Evolutionary conservation across 306 rosid genomes (phyloP), one percentile per base, ranked within the genome.

Genomic region (Albizia julibrissin): DNA sequence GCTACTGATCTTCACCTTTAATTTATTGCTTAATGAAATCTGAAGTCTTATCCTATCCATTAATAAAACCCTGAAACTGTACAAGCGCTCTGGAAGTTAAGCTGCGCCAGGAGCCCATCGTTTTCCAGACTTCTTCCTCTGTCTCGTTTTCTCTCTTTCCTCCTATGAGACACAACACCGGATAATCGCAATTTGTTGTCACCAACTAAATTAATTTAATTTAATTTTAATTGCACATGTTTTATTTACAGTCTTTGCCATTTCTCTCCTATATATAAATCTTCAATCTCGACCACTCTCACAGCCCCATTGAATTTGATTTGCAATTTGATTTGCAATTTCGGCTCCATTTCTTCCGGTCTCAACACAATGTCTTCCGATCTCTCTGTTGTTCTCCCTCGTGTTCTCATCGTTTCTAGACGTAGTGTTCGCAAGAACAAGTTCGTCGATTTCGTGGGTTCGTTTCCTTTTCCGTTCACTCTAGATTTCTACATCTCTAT

Each of bases 361-460:
- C 10, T 5, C n/a, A 27, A 1, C 22, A 7, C 44, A 70, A 91
- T 91, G 95, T 85, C 87, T 74, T 74, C 97, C 27, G 98, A 95
- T 90, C 92, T 93, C 68, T 91, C 97, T 3, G 87, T 54, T 8
- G 88, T 95, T 50, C 97, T 93, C 68, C 99, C 99, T 80, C 98
- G 98, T 56, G 98, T 93, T 75, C 91, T 95, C n/a, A 94, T 95
- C 29, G 99, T 95, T 81, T 95, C 99, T 33, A 83, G 99, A 70
- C 97, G 99, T 40, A 89, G 78, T 85, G 86, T 95, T 84, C 99
- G 98, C 76, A 95, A 95, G 82, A 95, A 95, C 94, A 95, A 95
- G 84, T 95, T 95, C 74, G 99, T 95, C 1, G 97, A 95, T 93
- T 95, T 95, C 46, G 98, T 95, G 0, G 99, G 99, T 91, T 71